These are phyloP conservation scores for Backusella mclennaniae DNA, from an alignment of 192 early-diverging fungal genomes.

Conservation along the genomic window DNA sequence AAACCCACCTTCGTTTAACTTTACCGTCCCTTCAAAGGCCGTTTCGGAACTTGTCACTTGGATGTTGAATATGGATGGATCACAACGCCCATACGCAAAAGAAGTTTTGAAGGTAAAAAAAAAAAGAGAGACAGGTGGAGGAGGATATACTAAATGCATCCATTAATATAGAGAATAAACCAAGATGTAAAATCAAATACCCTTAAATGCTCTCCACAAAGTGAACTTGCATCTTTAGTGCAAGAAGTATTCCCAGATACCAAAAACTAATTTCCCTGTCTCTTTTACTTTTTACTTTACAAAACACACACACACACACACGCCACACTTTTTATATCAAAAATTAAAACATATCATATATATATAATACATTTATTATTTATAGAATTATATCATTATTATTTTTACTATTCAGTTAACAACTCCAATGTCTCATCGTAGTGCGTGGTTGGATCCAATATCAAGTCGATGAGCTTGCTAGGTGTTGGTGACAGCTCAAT, in stretches of 20 bases:
- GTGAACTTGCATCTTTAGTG: conserved; percentile 28
- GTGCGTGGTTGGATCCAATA: not conserved
- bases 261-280: not conserved
- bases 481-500: not conserved
- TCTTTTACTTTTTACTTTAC: not conserved
- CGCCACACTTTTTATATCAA: not conserved
- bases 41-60: conserved; percentile 20
- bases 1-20: conserved; percentile 28
- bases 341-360: not conserved
- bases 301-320: not conserved
- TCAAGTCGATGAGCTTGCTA: not conserved
- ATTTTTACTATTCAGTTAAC: not conserved
- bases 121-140: not conserved
- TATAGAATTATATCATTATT: not conserved
- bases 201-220: conserved; percentile 25
- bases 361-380: not conserved
- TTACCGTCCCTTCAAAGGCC: conserved; percentile 21
- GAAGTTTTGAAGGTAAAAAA: conserved; percentile 22
- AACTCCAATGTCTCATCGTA: not conserved
- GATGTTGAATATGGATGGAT: conserved; percentile 27
- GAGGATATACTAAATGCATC: not conserved
- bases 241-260: conserved; percentile 29
- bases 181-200: conserved; percentile 17
- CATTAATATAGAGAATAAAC: conserved; percentile 17
- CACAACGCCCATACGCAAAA: conserved; percentile 21